Conservation (phyloP, 495 filamentous ascomycete genomes). For the Schizothecium vesticola region DNA sequence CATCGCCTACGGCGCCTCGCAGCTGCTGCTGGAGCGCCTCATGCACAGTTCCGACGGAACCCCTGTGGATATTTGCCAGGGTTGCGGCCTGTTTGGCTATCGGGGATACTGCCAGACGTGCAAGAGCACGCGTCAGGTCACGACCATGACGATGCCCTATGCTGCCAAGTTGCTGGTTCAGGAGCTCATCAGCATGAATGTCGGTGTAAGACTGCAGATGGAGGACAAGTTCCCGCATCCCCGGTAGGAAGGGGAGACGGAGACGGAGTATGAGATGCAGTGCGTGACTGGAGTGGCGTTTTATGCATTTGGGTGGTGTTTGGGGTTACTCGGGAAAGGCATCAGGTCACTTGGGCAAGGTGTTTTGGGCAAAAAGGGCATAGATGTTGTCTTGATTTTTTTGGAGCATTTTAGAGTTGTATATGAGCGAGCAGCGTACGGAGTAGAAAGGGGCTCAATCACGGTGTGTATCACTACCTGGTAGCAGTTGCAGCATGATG, state of each 20-base stretch:
- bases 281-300: neutral
- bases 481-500: neutral
- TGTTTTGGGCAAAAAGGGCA: neutral
- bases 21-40: conserved; percentile 85
- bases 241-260: conserved; percentile 11
- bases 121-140: conserved; percentile 70
- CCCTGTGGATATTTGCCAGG: conserved; percentile 85
- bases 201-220: conserved; percentile 75
- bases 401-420: neutral
- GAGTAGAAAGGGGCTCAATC: neutral
- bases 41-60: conserved; percentile 92
- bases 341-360: neutral
- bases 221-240: conserved; percentile 83
- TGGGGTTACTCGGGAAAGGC: neutral
- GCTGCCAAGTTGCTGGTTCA: conserved; percentile 96
- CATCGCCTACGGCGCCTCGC: conserved; percentile 90
- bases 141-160: conserved; percentile 95
- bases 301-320: neutral
- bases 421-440: neutral
- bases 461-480: neutral
- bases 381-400: neutral
- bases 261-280: neutral
- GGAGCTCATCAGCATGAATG: conserved; percentile 96
- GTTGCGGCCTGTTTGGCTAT: conserved; percentile 91
- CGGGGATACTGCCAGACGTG: conserved; percentile 89